These are phyloP conservation scores for Fusarium sp. DNA, from an alignment of 2,329 filamentous ascomycete genomes.

Conservation along the genomic window DNA sequence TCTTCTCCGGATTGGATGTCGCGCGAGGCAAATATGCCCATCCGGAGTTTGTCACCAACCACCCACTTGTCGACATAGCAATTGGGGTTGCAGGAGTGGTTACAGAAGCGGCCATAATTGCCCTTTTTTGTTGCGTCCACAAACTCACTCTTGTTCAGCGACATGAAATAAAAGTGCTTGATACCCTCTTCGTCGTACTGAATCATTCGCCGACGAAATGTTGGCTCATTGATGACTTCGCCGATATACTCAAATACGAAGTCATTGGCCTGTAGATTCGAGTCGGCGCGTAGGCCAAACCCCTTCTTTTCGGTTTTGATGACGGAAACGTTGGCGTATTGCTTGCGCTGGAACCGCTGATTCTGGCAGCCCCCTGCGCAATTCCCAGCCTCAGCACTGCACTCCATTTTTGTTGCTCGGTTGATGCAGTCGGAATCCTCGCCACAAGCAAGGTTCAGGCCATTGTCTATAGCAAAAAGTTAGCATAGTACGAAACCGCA, in stretches of 20 bases:
- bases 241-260: constrained; percentile 99
- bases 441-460: constrained; percentile 86
- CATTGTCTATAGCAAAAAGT: constrained; percentile 61
- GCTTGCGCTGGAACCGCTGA: constrained; percentile 90
- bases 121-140: constrained; percentile 98
- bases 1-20: constrained; percentile 90
- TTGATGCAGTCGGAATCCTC: constrained; percentile 99
- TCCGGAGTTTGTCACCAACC: constrained; percentile 94
- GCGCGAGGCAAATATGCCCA: constrained; percentile 97
- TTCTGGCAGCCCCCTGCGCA: constrained; percentile 93
- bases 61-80: constrained; percentile 99
- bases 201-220: constrained; percentile 89
- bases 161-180: constrained; percentile 99
- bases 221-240: constrained; percentile 94
- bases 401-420: constrained; percentile 97
- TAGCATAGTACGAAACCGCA: constrained; percentile 15
- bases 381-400: constrained; percentile 80
- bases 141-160: constrained; percentile 94
- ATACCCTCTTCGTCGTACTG: constrained; percentile 97
- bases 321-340: constrained; percentile 92
- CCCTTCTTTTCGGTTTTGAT: constrained; percentile 99
- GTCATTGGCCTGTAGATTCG: constrained; percentile 81
- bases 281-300: constrained; percentile 87
- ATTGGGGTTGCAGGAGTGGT: constrained; percentile 98
- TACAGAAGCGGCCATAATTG: constrained; percentile 96